Base-by-base conservation (phyloP, 495 filamentous ascomycete genomes). In the Lasiosphaeria hispida region DNA sequence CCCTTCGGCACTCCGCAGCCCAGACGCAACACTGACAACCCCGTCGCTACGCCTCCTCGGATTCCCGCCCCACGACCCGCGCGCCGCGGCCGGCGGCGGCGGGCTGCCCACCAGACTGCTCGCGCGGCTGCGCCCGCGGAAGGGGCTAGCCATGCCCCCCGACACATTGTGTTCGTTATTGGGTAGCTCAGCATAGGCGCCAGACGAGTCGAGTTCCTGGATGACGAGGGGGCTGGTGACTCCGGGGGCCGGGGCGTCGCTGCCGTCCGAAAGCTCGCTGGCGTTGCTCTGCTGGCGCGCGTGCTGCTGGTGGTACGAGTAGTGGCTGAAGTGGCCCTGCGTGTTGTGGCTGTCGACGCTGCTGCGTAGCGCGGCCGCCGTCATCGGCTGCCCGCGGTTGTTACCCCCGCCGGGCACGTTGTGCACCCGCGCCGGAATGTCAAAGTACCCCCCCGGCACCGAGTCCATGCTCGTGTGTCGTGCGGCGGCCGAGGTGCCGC, bases 211-310 rank as follows among this genome's bases (percentile, higher is more conserved):
- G 6, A 77, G 48, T 19, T 77, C 72, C 7, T 64, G 65, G 3
- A 66, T 19, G 10, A 63, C 43, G 2, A 65, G 33, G 0, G 51
- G 60, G 9, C 54, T 60, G 4, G 45, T 50, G 2, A 53, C 41
- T 0, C 61, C 70, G 33, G 56, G 65, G 5, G 53, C 60, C 5
- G n/a, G n/a, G n/a, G 60, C 52, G 7, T 72, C 69, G 47, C 59
- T 63, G n/a, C 72, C 69, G 37, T 69, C 70, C 1, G 69, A 72
- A 0, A 76, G 61, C 41, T 77, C 73, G 59, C 72, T 77, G 7
- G 69, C 62, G 55, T 75, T 71, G 61, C 73, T 77, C 4, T 60
- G 61, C 7, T 74, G 64, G 0, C 75, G 71, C 23, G 23, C 23
- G 23, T 30, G 23, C 43, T 55, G 59, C 54, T 78, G 75, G 1